Percentiles rank a stretch among this genome's conserved stretches.
phyloP scores from a whole-genome alignment of 1,284 basidiomycete genomes.

The Ganoderma lucidum region DNA sequence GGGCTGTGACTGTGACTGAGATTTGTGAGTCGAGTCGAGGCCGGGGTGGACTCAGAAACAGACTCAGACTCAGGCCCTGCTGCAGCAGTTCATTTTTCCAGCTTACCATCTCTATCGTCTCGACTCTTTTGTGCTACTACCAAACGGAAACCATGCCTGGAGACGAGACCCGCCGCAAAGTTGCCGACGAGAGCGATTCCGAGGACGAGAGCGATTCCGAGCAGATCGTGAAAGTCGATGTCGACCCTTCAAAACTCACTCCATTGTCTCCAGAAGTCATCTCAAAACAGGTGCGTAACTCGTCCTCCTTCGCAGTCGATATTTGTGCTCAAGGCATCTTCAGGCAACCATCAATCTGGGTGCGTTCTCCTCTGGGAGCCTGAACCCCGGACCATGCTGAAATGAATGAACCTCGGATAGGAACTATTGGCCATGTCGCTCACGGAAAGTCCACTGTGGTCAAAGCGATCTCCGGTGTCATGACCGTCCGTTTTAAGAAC shows the following conservation, averaged over 20 bases:
- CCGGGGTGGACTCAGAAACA: not conserved
- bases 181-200: slow-evolving; percentile 71
- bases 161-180: slow-evolving; percentile 70
- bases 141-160: slow-evolving; percentile 55
- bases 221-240: slow-evolving; percentile 68
- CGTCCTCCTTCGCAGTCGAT: not conserved
- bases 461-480: slow-evolving; percentile 99
- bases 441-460: slow-evolving; percentile 99
- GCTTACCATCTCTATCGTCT: not conserved
- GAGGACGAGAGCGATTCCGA: slow-evolving; percentile 61
- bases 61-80: too few relatives aligned
- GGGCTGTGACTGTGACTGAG: too few relatives aligned
- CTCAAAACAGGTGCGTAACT: slow-evolving; percentile 86
- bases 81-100: not conserved
- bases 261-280: slow-evolving; percentile 97
- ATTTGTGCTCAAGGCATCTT: slow-evolving; percentile 17
- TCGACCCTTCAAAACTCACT: slow-evolving; percentile 85
- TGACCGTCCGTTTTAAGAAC: slow-evolving; percentile 99
- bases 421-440: slow-evolving; percentile 96
- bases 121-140: not conserved
- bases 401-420: slow-evolving; percentile 47
- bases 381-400: slow-evolving; percentile 25
- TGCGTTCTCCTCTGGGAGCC: slow-evolving; percentile 42
- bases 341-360: slow-evolving; percentile 90
- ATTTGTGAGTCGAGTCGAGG: too few relatives aligned